phyloP scores from a whole-genome alignment of 2,329 filamentous ascomycete genomes.

The Colletotrichum eleusines region DNA sequence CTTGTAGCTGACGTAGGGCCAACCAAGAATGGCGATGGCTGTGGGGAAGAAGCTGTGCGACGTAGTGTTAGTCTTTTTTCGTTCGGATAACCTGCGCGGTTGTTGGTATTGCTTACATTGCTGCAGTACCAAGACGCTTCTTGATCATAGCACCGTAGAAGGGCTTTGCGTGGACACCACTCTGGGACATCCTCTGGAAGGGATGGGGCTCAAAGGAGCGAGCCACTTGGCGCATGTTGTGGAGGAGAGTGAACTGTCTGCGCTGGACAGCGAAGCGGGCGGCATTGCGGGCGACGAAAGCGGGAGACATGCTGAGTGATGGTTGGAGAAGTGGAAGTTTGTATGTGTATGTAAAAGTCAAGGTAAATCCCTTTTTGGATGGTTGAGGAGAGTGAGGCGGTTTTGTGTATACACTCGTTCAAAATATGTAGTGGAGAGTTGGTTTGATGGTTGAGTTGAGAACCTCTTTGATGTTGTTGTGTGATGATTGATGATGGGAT shows the following conservation, averaged over 20 bases:
- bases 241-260: slow-evolving; percentile 53
- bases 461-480: slow-evolving; percentile 30
- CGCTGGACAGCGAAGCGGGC: slow-evolving; percentile 44
- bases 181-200: slow-evolving; percentile 52
- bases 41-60: slow-evolving; percentile 22
- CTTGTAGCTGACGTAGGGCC: slow-evolving; percentile 36
- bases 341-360: neutral
- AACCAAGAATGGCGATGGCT: slow-evolving; percentile 35
- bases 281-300: slow-evolving; percentile 51
- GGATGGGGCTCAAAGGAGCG: slow-evolving; percentile 54
- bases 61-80: slow-evolving; percentile 13
- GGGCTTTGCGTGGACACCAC: slow-evolving; percentile 46
- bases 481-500: slow-evolving; percentile 41
- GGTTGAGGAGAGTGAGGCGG: slow-evolving; percentile 27
- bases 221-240: slow-evolving; percentile 51
- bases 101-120: slow-evolving; percentile 50
- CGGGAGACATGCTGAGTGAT: slow-evolving; percentile 48
- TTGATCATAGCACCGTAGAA: slow-evolving; percentile 55
- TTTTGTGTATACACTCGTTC: slow-evolving; percentile 30
- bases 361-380: slow-evolving; percentile 26
- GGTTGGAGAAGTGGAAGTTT: slow-evolving; percentile 18
- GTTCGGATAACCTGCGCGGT: neutral
- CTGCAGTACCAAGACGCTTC: slow-evolving; percentile 46
- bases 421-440: slow-evolving; percentile 31
- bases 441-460: slow-evolving; percentile 38